Conservation (phyloP, 2,329 filamentous ascomycete genomes). For the Colletotrichum sp. region DNA sequence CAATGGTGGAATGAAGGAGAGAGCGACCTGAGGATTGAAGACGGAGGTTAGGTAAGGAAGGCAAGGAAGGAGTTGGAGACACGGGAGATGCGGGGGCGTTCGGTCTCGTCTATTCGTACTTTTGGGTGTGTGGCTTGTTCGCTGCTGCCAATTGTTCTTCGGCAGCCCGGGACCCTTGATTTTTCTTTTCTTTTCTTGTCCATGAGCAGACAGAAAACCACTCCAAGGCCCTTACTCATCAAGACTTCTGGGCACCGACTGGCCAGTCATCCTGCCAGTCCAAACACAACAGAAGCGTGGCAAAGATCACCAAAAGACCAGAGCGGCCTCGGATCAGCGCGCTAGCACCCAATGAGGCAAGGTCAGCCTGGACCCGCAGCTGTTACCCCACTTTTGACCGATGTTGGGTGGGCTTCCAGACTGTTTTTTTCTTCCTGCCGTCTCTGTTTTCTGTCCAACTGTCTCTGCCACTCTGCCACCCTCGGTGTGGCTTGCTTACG, state of each 20-base stretch:
- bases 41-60: background rate
- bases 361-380: background rate
- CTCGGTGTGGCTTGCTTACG: background rate
- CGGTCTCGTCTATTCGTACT: background rate
- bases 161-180: slow-evolving; percentile 1
- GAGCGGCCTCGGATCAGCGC: background rate
- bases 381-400: background rate
- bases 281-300: background rate
- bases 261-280: background rate
- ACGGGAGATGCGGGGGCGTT: slow-evolving; percentile 4
- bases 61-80: background rate
- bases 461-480: background rate
- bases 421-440: background rate
- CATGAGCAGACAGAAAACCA: background rate
- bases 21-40: background rate
- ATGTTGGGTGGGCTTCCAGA: slow-evolving; percentile 4
- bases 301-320: background rate
- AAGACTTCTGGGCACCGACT: background rate
- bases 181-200: background rate
- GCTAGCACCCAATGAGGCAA: background rate
- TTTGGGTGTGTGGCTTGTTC: background rate
- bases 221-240: background rate
- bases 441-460: background rate
- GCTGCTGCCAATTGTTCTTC: background rate
- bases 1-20: background rate